Conservation (phyloP, 257 asterid species). For the Nicotiana otophora region DNA sequence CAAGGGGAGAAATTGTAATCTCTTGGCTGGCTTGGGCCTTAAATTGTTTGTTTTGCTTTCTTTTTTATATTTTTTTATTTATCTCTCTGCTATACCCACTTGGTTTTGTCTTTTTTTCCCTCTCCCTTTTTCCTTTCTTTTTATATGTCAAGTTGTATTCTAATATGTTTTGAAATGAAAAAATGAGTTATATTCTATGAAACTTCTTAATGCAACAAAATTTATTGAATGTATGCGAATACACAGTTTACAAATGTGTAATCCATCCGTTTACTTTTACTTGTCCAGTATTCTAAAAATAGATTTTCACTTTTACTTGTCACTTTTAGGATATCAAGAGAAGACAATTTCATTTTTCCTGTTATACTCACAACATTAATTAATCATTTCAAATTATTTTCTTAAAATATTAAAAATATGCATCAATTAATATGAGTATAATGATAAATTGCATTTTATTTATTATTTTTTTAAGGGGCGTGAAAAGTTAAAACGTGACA, state of each 20-base stretch:
- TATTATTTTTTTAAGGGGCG: too few relatives aligned
- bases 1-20: slow-evolving; percentile 1
- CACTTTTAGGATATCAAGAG: too few relatives aligned
- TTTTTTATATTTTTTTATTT: neutral
- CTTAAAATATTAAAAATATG: too few relatives aligned
- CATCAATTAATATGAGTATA: too few relatives aligned
- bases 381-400: too few relatives aligned
- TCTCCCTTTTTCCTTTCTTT: neutral
- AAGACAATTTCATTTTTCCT: too few relatives aligned
- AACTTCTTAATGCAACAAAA: neutral
- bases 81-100: neutral
- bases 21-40: slow-evolving; percentile 9
- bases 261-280: too few relatives aligned
- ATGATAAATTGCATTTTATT: too few relatives aligned
- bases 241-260: neutral
- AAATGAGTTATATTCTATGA: neutral
- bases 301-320: too few relatives aligned
- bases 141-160: neutral
- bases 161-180: neutral
- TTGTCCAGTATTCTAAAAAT: too few relatives aligned
- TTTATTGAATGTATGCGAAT: neutral
- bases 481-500: too few relatives aligned
- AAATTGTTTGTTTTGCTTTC: neutral
- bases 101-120: neutral
- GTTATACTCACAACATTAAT: too few relatives aligned